A percentile compares a stretch with the other conserved stretches of the same genome.
These are phyloP conservation scores for Agrocybe praecox DNA, from an alignment of 768 basidiomycete genomes.

Conservation along the genomic window DNA sequence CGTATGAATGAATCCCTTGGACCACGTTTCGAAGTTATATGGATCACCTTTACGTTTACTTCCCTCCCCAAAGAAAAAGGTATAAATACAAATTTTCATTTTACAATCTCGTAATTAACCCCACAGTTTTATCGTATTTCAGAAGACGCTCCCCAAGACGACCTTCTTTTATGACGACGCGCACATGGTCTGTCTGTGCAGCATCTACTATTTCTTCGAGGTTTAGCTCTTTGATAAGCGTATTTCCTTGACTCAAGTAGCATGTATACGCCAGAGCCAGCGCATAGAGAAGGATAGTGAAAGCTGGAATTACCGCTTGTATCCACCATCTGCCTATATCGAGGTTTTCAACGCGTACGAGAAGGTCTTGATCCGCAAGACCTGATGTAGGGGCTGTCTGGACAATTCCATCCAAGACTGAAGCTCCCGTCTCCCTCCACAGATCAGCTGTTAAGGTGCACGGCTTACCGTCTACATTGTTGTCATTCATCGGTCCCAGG, in stretches of 20 bases:
- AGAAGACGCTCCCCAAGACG: no score
- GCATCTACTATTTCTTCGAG: neutral
- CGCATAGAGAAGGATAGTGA: conserved; percentile 11
- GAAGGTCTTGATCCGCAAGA: conserved; percentile 7
- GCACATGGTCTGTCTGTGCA: neutral
- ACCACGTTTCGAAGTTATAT: no score
- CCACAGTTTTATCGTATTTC: no score
- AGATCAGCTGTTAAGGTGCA: conserved; percentile 8
- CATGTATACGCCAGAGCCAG: neutral
- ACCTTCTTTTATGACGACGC: no score
- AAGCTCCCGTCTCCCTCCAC: conserved; percentile 14
- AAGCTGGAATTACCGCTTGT: conserved; percentile 14
- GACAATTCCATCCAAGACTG: conserved; percentile 20
- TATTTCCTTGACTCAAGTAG: neutral
- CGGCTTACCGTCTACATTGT: neutral
- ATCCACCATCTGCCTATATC: conserved; percentile 18
- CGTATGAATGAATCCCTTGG: no score
- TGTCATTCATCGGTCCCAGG: conserved; percentile 13
- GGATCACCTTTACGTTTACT: no score
- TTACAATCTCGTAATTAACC: no score
- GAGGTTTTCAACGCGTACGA: conserved; percentile 9
- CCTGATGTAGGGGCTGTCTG: conserved; percentile 12
- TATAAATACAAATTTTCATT: no score
- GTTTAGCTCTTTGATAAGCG: neutral
- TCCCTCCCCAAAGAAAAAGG: no score